A percentile compares a stretch with the other conserved stretches of the same genome.
Evolutionary conservation across 768 basidiomycete genomes (phyloP).

Genomic region (Trametes cubensis): DNA sequence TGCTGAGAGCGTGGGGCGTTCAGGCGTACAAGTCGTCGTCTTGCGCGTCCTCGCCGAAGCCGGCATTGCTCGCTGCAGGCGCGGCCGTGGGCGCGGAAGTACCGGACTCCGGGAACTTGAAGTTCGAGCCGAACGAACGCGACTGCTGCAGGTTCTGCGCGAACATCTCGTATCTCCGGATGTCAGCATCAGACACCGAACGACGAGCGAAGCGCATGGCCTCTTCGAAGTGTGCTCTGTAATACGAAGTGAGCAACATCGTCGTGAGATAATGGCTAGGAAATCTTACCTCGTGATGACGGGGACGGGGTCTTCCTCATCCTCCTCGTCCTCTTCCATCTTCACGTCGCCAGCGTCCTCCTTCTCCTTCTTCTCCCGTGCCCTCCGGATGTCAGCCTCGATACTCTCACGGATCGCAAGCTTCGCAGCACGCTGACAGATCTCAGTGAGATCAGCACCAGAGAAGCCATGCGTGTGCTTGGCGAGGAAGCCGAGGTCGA

Average conservation of each 20-base stretch:
- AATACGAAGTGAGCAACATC: conserved; percentile 17
- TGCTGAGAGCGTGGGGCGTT: conserved; percentile 2
- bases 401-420: conserved; percentile 95
- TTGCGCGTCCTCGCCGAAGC: conserved; percentile 81
- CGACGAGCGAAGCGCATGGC: conserved; percentile 98
- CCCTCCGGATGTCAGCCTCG: conserved; percentile 81
- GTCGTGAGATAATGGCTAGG: background rate
- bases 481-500: conserved; percentile 84
- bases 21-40: conserved; percentile 94
- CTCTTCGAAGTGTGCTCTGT: conserved; percentile 93
- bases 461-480: conserved; percentile 97
- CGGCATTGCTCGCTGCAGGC: conserved; percentile 64
- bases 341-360: conserved; percentile 73
- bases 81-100: conserved; percentile 35
- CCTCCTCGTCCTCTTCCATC: conserved; percentile 73
- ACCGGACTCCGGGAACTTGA: conserved; percentile 94
- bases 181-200: conserved; percentile 95
- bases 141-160: conserved; percentile 89
- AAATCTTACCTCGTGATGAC: conserved; percentile 70
- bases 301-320: conserved; percentile 88
- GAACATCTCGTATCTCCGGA: conserved; percentile 98
- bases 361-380: conserved; percentile 78
- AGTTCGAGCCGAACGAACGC: conserved; percentile 89
- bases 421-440: conserved; percentile 97
- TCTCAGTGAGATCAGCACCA: conserved; percentile 99